These are phyloP conservation scores for Exidia glandulosa DNA, from an alignment of 768 basidiomycete genomes.

Conservation along the genomic window DNA sequence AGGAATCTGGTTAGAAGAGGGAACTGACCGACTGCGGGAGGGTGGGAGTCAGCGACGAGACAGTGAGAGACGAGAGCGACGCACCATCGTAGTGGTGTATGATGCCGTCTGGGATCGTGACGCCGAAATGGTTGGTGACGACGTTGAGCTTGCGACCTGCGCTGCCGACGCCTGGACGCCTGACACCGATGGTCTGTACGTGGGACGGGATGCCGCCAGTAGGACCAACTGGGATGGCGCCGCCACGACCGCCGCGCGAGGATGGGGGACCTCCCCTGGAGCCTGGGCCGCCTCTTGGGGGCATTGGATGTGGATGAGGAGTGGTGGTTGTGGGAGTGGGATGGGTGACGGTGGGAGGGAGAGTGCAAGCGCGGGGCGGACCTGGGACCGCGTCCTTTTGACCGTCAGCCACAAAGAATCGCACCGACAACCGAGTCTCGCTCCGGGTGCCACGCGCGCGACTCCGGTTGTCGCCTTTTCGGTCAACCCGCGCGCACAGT, in stretches of 20 bases:
- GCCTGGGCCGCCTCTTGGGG: conserved; percentile 10
- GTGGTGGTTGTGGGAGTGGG: neutral
- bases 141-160: conserved; percentile 36
- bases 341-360: neutral
- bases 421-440: no score
- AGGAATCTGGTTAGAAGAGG: conserved; percentile 5
- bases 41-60: neutral
- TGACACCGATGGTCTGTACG: conserved; percentile 52
- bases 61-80: conserved; percentile 13
- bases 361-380: no score
- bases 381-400: no score
- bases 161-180: conserved; percentile 51
- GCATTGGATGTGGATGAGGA: conserved; percentile 8
- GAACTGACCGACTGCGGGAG: conserved; percentile 11
- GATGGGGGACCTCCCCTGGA: conserved; percentile 8
- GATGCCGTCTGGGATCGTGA: conserved; percentile 45
- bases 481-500: neutral
- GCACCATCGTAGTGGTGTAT: conserved; percentile 75
- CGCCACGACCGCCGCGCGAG: conserved; percentile 6
- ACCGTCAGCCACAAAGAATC: no score
- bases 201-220: conserved; percentile 23
- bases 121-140: conserved; percentile 51
- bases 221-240: conserved; percentile 13
- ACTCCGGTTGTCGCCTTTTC: neutral
- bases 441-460: no score